Percentiles rank a stretch among this genome's conserved stretches.
These are phyloP conservation scores for Phytophthora pluvialis DNA, from an alignment of 352 stramenopile species.

Conservation along the genomic window DNA sequence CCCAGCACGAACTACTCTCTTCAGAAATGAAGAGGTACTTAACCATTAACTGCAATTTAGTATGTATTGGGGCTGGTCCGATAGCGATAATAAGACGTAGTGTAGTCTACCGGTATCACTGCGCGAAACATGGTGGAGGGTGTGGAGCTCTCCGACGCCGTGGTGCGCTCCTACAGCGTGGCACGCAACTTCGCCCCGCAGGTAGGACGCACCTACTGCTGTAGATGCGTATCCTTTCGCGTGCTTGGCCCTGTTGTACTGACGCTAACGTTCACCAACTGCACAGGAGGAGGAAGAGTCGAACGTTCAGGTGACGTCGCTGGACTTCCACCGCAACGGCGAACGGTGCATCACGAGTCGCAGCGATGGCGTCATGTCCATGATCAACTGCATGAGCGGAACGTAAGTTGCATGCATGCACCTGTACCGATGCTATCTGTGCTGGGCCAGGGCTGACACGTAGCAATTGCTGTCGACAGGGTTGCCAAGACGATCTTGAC, in stretches of 20 bases:
- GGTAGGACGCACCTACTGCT: constrained; percentile 28
- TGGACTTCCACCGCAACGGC: constrained; percentile 85
- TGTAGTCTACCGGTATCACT: constrained; percentile 6
- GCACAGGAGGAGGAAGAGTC: constrained; percentile 67
- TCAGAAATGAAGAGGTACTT: too few relatives aligned
- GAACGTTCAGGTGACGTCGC: constrained; percentile 58
- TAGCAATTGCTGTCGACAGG: constrained; percentile 34
- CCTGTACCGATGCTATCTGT: background rate
- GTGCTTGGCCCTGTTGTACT: background rate
- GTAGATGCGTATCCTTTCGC: background rate
- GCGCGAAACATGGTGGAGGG: constrained; percentile 19
- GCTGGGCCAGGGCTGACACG: background rate
- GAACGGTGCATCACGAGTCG: constrained; percentile 79
- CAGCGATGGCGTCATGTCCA: constrained; percentile 79
- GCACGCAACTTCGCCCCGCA: constrained; percentile 69
- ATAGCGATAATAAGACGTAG: background rate
- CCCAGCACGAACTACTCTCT: constrained; percentile 17
- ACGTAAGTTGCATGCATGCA: constrained; percentile 52
- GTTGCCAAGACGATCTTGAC: constrained; percentile 87
- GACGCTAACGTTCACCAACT: background rate
- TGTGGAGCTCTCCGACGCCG: constrained; percentile 59
- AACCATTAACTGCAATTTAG: background rate
- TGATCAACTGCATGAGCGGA: constrained; percentile 85
- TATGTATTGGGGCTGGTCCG: background rate
- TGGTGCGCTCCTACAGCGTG: constrained; percentile 73